Evolutionary conservation across 2,329 filamentous ascomycete genomes (phyloP), one percentile per base, ranked within the genome.

Genomic region (Cyphellophora attinorum): DNA sequence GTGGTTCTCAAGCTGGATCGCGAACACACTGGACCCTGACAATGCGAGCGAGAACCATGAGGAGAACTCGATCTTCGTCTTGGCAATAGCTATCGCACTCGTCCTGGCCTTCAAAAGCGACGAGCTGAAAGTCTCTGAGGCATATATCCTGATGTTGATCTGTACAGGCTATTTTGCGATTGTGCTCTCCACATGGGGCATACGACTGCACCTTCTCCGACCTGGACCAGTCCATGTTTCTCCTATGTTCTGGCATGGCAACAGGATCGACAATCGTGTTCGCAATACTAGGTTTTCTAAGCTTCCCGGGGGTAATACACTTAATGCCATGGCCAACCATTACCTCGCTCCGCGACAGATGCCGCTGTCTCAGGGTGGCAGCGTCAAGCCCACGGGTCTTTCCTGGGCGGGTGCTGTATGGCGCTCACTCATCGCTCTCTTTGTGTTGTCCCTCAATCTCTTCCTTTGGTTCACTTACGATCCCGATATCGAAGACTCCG

Each of bases 1-100:
- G 29, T 47, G 44, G 44, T 33, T 45, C 17, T 32, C 42, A 10
- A 30, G 19, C 19, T 41, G 41, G 37, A 35, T 45, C 18, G 28
- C 42, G 12, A 46, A 42, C 25, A 36, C 21, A 8, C 21, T 25
- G 21, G 21, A 25, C 21, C 21, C 21, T n/a, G 21, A 25, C 8
- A 25, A 25, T 8, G 8, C 8, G 8, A n/a, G 8, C n/a, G 21
- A 25, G 8, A 25, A 25, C 21, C 21, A 25, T n/a, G 21, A 25
- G 21, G 21, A 25, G 21, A 25, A 25, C 21, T 25, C 21, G 21
- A 25, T 25, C n/a, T 25, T 25, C 21, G 21, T 25, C 8, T n/a
- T 25, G 8, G 8, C 21, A n/a, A 25, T 25, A 8, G 8, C n/a
- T 8, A n/a, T 25, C 8, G 21, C 21, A 8, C 21, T 25, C 21